Evolutionary conservation across 768 basidiomycete genomes (phyloP).

Genomic region (Hygrocybe punicea): DNA sequence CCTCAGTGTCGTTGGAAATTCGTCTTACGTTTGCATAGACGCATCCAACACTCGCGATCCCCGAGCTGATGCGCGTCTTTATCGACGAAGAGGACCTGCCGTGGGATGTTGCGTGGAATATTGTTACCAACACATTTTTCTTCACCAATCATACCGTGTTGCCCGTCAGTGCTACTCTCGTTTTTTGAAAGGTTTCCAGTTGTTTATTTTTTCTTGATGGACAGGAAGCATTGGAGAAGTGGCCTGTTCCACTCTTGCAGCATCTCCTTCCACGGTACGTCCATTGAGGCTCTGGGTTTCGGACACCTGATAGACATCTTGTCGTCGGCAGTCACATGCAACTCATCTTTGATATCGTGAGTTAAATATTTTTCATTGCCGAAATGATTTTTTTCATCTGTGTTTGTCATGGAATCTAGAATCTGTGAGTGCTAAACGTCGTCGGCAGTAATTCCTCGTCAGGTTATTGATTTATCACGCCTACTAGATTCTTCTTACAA

Average conservation of each 20-base stretch:
- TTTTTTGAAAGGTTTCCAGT: not conserved
- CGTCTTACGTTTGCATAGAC: conserved; percentile 48
- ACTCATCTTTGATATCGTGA: conserved; percentile 86
- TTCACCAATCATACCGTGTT: conserved; percentile 96
- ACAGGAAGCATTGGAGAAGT: conserved; percentile 84
- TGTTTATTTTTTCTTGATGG: not conserved
- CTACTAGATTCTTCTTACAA: conserved; percentile 61
- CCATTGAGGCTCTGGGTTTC: not conserved
- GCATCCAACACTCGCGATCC: conserved; percentile 92
- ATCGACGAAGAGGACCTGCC: conserved; percentile 86
- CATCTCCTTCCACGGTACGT: conserved; percentile 73
- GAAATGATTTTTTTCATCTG: not conserved
- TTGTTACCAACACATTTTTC: conserved; percentile 87
- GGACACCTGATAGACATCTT: not conserved
- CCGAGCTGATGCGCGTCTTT: conserved; percentile 89
- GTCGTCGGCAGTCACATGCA: conserved; percentile 62
- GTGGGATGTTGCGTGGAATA: conserved; percentile 85
- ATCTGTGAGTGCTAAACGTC: conserved; percentile 40
- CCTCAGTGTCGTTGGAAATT: not conserved
- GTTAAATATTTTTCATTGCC: conserved; percentile 23
- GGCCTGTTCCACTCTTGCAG: conserved; percentile 85
- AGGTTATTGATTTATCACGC: not conserved
- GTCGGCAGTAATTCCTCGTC: not conserved
- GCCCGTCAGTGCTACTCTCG: conserved; percentile 50
- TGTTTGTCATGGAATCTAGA: conserved; percentile 41